Evolutionary conservation across 352 stramenopile genomes (phyloP).

Genomic region (Elongisporangium anandrum): DNA sequence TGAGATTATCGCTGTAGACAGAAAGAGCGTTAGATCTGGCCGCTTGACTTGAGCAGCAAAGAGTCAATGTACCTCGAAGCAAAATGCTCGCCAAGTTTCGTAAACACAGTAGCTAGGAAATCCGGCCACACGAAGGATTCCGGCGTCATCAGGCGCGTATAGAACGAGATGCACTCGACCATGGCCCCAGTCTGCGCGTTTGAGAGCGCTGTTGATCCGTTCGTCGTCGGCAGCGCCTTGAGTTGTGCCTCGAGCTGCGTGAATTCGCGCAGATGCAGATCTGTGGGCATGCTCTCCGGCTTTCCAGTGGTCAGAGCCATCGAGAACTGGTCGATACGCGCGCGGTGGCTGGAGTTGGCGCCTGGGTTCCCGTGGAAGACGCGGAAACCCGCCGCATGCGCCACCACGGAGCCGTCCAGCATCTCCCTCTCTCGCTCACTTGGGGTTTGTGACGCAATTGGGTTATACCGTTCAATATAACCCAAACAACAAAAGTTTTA

Average conservation of each 20-base stretch:
- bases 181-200: constrained; percentile 14
- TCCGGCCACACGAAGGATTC: constrained; percentile 63
- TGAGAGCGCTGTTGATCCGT: constrained; percentile 10
- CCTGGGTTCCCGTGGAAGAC: constrained; percentile 45
- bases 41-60: neutral
- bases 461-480: neutral
- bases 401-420: constrained; percentile 37
- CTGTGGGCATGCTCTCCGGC: constrained; percentile 18
- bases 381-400: constrained; percentile 42
- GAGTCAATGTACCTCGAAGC: constrained; percentile 21
- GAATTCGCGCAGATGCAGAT: constrained; percentile 54
- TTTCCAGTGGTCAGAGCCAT: constrained; percentile 10
- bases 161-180: constrained; percentile 49
- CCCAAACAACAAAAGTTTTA: neutral
- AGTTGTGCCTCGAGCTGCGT: constrained; percentile 54
- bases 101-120: constrained; percentile 49
- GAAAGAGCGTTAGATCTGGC: neutral
- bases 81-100: constrained; percentile 54
- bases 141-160: constrained; percentile 40
- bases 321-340: constrained; percentile 27
- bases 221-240: constrained; percentile 28
- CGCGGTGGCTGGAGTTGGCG: constrained; percentile 21
- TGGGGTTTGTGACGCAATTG: neutral
- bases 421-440: constrained; percentile 6
- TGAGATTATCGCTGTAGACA: constrained; percentile 23